These are phyloP conservation scores for Ophiostoma piceae DNA, from an alignment of 2,329 filamentous ascomycete genomes.

Conservation along the genomic window DNA sequence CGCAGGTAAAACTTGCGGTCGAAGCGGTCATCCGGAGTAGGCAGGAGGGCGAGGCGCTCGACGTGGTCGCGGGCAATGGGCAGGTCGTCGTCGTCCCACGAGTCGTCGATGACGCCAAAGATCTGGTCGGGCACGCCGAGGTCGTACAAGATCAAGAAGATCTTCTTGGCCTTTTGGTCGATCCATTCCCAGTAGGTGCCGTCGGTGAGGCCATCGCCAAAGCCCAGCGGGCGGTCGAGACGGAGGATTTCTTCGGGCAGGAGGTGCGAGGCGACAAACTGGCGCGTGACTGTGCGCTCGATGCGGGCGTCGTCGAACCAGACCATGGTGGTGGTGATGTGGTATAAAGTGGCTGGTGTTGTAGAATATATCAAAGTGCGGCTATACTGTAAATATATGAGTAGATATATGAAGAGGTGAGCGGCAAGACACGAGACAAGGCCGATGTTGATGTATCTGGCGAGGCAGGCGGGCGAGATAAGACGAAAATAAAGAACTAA, in stretches of 20 bases:
- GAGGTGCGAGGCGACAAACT: conserved; percentile 62
- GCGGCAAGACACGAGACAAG: not conserved
- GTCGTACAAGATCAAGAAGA: conserved; percentile 68
- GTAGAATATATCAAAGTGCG: too few relatives aligned
- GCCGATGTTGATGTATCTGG: not conserved
- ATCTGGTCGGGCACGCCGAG: conserved; percentile 67
- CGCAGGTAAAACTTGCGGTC: conserved; percentile 64
- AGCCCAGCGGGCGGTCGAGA: conserved; percentile 58
- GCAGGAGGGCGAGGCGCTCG: conserved; percentile 56
- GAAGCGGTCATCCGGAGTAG: conserved; percentile 55
- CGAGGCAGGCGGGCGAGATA: not conserved
- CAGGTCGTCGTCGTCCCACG: conserved; percentile 71
- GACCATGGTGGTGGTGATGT: conserved; percentile 20
- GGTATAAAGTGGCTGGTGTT: not conserved
- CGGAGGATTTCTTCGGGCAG: conserved; percentile 57
- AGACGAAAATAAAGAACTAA: not conserved
- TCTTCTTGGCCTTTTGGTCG: conserved; percentile 58
- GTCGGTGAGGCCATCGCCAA: conserved; percentile 64
- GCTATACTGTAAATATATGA: not conserved
- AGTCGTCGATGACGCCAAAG: conserved; percentile 68
- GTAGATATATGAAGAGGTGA: not conserved
- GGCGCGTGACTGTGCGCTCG: conserved; percentile 61
- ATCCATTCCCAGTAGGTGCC: conserved; percentile 78
- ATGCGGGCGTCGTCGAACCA: conserved; percentile 72
- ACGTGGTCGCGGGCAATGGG: conserved; percentile 63